These are phyloP conservation scores for Lobulomyces angularis DNA, from an alignment of 192 early-diverging fungal genomes.

Conservation along the genomic window DNA sequence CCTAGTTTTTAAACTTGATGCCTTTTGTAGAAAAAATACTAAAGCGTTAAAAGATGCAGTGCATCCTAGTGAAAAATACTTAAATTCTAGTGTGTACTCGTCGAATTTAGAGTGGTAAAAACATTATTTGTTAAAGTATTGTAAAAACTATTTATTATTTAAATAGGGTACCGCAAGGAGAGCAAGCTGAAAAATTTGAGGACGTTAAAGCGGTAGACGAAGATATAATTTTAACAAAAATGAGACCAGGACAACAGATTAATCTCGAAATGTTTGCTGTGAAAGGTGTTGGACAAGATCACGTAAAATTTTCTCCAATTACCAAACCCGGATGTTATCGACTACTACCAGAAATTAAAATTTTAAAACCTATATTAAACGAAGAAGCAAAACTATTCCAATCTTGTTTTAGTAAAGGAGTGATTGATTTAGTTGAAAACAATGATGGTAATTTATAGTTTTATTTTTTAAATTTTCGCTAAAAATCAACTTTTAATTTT, in stretches of 20 bases:
- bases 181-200: slow-evolving; percentile 61
- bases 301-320: slow-evolving; percentile 96
- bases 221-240: slow-evolving; percentile 86
- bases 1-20: slow-evolving; percentile 73
- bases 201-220: slow-evolving; percentile 68
- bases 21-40: slow-evolving; percentile 56
- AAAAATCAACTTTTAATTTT: slow-evolving; percentile 6
- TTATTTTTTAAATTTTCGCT: slow-evolving; percentile 1
- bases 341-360: slow-evolving; percentile 79
- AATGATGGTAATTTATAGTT: slow-evolving; percentile 18
- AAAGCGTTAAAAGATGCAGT: slow-evolving; percentile 47
- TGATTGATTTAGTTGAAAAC: slow-evolving; percentile 63
- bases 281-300: slow-evolving; percentile 89
- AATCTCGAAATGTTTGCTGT: slow-evolving; percentile 72
- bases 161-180: slow-evolving; percentile 83
- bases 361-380: slow-evolving; percentile 71
- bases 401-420: slow-evolving; percentile 76
- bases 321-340: slow-evolving; percentile 86
- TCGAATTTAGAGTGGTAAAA: neutral
- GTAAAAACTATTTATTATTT: slow-evolving; percentile 30
- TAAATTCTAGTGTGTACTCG: slow-evolving; percentile 41
- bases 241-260: slow-evolving; percentile 83
- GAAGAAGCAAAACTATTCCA: slow-evolving; percentile 71
- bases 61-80: slow-evolving; percentile 61
- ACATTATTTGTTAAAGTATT: neutral